These are phyloP conservation scores for Talaromyces verruculosus DNA, from an alignment of 2,329 filamentous ascomycete species.

Conservation along the genomic window DNA sequence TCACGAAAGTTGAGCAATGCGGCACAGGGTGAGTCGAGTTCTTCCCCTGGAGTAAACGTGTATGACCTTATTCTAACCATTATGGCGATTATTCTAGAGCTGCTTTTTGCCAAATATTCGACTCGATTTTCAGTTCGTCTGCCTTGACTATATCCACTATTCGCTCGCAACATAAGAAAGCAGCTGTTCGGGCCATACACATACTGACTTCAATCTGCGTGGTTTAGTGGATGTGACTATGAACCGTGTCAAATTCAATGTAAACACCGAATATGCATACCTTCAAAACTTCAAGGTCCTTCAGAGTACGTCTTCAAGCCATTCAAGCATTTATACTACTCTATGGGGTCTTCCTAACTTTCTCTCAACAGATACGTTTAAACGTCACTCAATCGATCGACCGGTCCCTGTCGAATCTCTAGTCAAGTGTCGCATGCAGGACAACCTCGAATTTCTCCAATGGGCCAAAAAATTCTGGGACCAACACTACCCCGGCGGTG, in stretches of 20 bases:
- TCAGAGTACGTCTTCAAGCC: slow-evolving; percentile 68
- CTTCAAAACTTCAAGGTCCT: slow-evolving; percentile 98
- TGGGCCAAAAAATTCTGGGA: slow-evolving; percentile 98
- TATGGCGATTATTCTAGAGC: slow-evolving; percentile 59
- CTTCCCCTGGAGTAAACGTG: neutral
- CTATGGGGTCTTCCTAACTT: neutral
- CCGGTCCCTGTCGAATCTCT: slow-evolving; percentile 84
- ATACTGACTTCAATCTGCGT: neutral
- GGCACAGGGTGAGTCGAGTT: slow-evolving; percentile 76
- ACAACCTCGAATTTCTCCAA: slow-evolving; percentile 98
- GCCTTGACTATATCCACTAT: neutral
- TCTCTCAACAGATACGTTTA: slow-evolving; percentile 64
- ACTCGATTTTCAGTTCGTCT: slow-evolving; percentile 82
- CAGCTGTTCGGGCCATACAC: neutral
- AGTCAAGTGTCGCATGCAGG: slow-evolving; percentile 99
- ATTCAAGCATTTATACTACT: neutral
- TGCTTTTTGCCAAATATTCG: slow-evolving; percentile 94
- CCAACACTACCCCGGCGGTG: slow-evolving; percentile 93
- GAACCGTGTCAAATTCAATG: slow-evolving; percentile 96
- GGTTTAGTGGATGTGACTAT: slow-evolving; percentile 78
- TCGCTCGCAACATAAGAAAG: neutral
- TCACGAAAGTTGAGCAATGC: slow-evolving; percentile 98
- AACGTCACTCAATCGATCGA: slow-evolving; percentile 83
- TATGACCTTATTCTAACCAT: slow-evolving; percentile 27
- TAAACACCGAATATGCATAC: slow-evolving; percentile 94